Evolutionary conservation across 1,139 yeast species (phyloP).

Genomic region (Protomyces inundatus): DNA sequence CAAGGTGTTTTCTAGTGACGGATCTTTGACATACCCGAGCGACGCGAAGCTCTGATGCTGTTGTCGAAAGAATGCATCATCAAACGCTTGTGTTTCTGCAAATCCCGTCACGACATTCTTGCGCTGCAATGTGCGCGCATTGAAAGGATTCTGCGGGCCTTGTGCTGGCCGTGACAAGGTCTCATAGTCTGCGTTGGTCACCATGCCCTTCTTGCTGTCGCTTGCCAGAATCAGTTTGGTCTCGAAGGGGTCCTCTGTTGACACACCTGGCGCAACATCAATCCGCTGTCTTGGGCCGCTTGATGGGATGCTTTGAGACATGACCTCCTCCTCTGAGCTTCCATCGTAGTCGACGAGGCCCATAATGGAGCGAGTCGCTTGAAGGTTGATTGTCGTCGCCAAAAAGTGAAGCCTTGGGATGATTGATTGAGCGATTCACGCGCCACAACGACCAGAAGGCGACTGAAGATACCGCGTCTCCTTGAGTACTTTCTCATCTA

Average conservation of each 20-base stretch:
- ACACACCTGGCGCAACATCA: constrained; percentile 15
- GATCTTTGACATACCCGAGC: constrained; percentile 38
- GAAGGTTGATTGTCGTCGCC: background rate
- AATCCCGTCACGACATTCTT: constrained; percentile 38
- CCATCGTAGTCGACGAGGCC: background rate
- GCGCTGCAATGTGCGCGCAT: constrained; percentile 3
- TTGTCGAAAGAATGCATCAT: constrained; percentile 43
- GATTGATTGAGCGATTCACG: too few relatives aligned
- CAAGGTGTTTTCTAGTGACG: constrained; percentile 28
- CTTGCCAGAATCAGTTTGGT: background rate
- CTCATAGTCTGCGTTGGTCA: constrained; percentile 13
- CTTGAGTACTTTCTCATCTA: too few relatives aligned
- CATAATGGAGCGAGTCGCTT: background rate
- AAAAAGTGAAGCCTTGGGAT: background rate
- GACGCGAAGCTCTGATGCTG: constrained; percentile 41
- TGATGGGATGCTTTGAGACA: background rate
- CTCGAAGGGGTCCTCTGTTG: constrained; percentile 7
- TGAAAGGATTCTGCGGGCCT: constrained; percentile 34
- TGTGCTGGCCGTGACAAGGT: constrained; percentile 33
- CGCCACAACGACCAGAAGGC: too few relatives aligned
- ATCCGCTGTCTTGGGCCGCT: background rate
- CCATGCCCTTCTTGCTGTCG: constrained; percentile 8
- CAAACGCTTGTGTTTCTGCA: constrained; percentile 42
- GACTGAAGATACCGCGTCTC: too few relatives aligned
- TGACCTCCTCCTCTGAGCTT: background rate